These are phyloP conservation scores for Eucalyptus fibrosa DNA, from an alignment of 345 rosid species.

Conservation along the genomic window DNA sequence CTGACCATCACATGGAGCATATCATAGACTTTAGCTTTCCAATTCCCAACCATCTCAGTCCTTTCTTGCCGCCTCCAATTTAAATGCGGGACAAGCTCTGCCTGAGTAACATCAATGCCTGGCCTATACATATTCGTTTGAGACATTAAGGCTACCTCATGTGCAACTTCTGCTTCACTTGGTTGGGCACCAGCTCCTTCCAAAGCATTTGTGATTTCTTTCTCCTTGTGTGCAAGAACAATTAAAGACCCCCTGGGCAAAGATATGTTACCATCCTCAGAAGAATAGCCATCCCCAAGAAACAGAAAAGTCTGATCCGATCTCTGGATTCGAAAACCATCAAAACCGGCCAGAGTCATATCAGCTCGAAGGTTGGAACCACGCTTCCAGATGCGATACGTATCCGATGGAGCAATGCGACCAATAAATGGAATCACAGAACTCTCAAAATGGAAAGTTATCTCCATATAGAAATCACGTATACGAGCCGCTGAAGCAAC, in stretches of 20 bases:
- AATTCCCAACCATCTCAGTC: conserved; percentile 82
- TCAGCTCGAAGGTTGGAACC: conserved; percentile 99
- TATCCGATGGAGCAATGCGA: conserved; percentile 98
- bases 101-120: conserved; percentile 97
- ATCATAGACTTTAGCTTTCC: conserved; percentile 97
- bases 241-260: conserved; percentile 71
- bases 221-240: conserved; percentile 90
- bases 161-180: conserved; percentile 86
- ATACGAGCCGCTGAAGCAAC: conserved; percentile 77
- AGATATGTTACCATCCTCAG: conserved; percentile 60
- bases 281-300: conserved; percentile 75
- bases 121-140: conserved; percentile 99
- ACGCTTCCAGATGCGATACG: conserved; percentile 97
- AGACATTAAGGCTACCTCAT: conserved; percentile 91
- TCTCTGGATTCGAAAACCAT: conserved; percentile 90
- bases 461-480: conserved; percentile 98
- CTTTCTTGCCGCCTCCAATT: conserved; percentile 99
- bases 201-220: conserved; percentile 89
- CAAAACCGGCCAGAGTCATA: conserved; percentile 96
- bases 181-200: conserved; percentile 97
- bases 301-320: conserved; percentile 90
- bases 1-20: conserved; percentile 98
- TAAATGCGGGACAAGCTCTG: conserved; percentile 79
- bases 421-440: conserved; percentile 94
- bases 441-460: conserved; percentile 94